A percentile compares a stretch with the other conserved stretches of the same genome.
phyloP scores from a whole-genome alignment of 805 yeast genomes.

The Candida michaelii region DNA sequence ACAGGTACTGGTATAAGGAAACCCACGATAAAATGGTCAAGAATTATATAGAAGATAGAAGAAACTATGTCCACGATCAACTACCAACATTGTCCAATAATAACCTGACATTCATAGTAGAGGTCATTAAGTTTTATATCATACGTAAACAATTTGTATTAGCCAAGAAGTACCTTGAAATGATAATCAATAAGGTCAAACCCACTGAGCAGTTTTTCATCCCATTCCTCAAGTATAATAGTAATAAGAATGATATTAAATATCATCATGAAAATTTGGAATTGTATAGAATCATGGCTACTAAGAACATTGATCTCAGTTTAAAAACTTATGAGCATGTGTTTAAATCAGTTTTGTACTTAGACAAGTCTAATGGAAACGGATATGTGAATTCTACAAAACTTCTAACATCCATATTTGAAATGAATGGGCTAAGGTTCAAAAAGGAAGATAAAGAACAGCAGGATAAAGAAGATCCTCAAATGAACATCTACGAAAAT shows the following conservation, averaged over 20 bases:
- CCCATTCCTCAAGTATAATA: conserved; percentile 28
- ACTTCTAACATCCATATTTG: conserved; percentile 27
- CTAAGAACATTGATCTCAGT: conserved; percentile 22
- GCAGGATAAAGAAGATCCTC: not conserved
- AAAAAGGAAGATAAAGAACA: conserved; percentile 5
- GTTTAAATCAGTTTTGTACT: conserved; percentile 26
- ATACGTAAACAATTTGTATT: conserved; percentile 15
- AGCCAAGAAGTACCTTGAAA: conserved; percentile 24
- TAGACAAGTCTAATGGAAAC: conserved; percentile 17
- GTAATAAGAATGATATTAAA: conserved; percentile 17
- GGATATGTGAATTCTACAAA: conserved; percentile 19
- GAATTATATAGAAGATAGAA: conserved; percentile 8
- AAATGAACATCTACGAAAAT: conserved; percentile 9
- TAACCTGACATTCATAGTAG: conserved; percentile 14
- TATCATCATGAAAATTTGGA: conserved; percentile 26
- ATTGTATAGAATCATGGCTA: conserved; percentile 35
- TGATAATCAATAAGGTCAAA: conserved; percentile 15
- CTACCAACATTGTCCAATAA: not conserved
- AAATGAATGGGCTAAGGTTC: conserved; percentile 28
- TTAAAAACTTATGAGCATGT: conserved; percentile 31
- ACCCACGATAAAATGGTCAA: conserved; percentile 8
- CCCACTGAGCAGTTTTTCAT: conserved; percentile 27
- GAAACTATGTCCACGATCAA: conserved; percentile 4
- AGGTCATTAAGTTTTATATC: conserved; percentile 26
- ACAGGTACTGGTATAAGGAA: conserved; percentile 27